Conservation (phyloP, 768 basidiomycete species). For the Boletus rufocinnamomeus region DNA sequence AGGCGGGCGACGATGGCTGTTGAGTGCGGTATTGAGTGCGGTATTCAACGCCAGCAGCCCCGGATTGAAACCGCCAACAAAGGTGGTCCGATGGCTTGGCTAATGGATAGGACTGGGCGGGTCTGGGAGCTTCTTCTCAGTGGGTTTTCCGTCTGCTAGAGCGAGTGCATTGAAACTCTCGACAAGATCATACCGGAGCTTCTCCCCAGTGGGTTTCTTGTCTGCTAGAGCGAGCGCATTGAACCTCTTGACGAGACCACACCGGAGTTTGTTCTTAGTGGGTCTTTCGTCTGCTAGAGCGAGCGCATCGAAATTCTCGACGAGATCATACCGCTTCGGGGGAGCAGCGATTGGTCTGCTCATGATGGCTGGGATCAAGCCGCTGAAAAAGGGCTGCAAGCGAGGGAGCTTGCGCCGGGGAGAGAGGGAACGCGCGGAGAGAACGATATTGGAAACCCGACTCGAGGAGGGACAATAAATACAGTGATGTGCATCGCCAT, state of each 20-base stretch:
- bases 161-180: constrained; percentile 37
- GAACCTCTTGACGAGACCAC: constrained; percentile 37
- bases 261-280: constrained; percentile 17
- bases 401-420: constrained; percentile 11
- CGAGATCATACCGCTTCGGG: constrained; percentile 29
- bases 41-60: constrained; percentile 11
- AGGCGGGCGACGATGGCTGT: constrained; percentile 13
- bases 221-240: constrained; percentile 35
- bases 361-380: constrained; percentile 22
- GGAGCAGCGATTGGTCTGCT: constrained; percentile 17
- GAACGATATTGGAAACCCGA: constrained; percentile 23
- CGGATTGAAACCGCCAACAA: constrained; percentile 53
- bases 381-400: constrained; percentile 16
- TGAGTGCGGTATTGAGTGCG: constrained; percentile 9
- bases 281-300: constrained; percentile 29
- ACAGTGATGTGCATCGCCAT: constrained; percentile 16
- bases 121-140: constrained; percentile 20
- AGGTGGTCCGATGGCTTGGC: constrained; percentile 20
- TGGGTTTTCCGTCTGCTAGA: constrained; percentile 26
- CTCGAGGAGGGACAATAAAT: constrained; percentile 11
- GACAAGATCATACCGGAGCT: constrained; percentile 32
- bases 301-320: constrained; percentile 37
- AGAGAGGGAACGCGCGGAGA: constrained; percentile 1
- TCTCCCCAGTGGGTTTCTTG: constrained; percentile 17
- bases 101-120: not conserved